Evolutionary conservation across 2,329 filamentous ascomycete species (phyloP).

Genomic region (Talaromyces atroroseus): DNA sequence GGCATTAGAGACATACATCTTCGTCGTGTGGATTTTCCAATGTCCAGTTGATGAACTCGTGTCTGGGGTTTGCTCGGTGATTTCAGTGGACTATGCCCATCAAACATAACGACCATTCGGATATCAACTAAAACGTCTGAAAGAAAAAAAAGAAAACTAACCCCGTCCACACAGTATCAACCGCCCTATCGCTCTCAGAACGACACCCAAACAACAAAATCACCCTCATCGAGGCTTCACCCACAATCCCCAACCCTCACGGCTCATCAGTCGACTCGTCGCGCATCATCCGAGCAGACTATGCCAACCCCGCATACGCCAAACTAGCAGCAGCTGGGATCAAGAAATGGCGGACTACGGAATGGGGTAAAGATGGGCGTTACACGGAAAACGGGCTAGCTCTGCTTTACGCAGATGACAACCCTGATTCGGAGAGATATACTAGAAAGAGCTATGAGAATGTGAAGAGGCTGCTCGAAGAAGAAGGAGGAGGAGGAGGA

Average conservation of each 20-base stretch:
- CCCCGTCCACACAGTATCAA: constrained; percentile 43
- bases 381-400: constrained; percentile 42
- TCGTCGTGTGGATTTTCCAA: too few species aligned
- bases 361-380: constrained; percentile 40
- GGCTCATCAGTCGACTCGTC: constrained; percentile 56
- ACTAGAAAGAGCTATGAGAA: constrained; percentile 37
- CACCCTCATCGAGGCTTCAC: constrained; percentile 53
- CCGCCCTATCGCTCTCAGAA: constrained; percentile 64
- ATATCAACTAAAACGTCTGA: too few species aligned
- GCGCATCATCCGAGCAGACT: constrained; percentile 67
- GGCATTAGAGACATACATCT: neutral
- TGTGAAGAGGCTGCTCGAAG: constrained; percentile 28
- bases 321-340: constrained; percentile 67
- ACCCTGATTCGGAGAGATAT: constrained; percentile 30
- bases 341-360: constrained; percentile 55
- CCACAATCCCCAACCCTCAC: constrained; percentile 53
- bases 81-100: too few species aligned
- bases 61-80: too few species aligned
- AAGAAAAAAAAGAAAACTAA: neutral
- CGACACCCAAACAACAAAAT: constrained; percentile 50
- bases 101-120: too few species aligned
- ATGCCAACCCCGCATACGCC: constrained; percentile 72
- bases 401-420: constrained; percentile 32
- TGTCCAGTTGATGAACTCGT: too few species aligned
- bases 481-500: constrained; percentile 20